Evolutionary conservation across 2,329 filamentous ascomycete species (phyloP), one percentile per base, ranked within the genome.

Genomic region (Cercospora zeae-maydis): DNA sequence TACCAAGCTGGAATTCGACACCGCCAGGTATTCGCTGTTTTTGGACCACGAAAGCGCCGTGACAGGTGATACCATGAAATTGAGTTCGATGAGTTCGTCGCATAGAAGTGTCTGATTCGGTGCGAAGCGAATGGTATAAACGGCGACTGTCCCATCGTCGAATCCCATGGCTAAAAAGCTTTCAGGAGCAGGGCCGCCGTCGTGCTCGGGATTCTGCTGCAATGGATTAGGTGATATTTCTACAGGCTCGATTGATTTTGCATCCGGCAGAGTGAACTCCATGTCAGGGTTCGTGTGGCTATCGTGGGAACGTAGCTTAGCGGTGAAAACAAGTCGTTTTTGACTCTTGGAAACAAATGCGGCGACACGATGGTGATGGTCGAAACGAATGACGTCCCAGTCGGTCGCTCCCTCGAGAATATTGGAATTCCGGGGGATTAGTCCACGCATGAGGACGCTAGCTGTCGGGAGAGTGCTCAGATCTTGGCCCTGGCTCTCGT

Each of bases 41-140:
- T 79, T 78, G 1, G 79, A 79, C 71, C 80, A 82, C 1, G 78
- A 73, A 4, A 81, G 69, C 21, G 78, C 76, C 37, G 77, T 72
- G 0, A 76, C 77, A 30, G 77, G 75, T 27, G 64, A 65, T 16
- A 65, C 62, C 4, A 66, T 62, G 6, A 75, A 58, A 16, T 67
- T 54, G 2, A 76, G 64, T 4, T 59, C 59, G 16, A 66, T 58
- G 3, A 69, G n/a, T 30, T 65, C 61, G 21, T 58, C 58, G 55
- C 67, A 69, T 7, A 52, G 58, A 8, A 51, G 45, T 1, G 31
- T 39, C 34, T 19, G 27, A 10, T 66, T 62, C n/a, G 37, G 36
- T 5, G 63, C 45, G 9, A 34, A 61, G 8, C 55, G 62, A 42
- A 72, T 74, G 61, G 77, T 75, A 76, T 79, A 81, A 33, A 81